Base-by-base conservation (phyloP, 257 asterid genomes). In the Agastache rugosa region DNA sequence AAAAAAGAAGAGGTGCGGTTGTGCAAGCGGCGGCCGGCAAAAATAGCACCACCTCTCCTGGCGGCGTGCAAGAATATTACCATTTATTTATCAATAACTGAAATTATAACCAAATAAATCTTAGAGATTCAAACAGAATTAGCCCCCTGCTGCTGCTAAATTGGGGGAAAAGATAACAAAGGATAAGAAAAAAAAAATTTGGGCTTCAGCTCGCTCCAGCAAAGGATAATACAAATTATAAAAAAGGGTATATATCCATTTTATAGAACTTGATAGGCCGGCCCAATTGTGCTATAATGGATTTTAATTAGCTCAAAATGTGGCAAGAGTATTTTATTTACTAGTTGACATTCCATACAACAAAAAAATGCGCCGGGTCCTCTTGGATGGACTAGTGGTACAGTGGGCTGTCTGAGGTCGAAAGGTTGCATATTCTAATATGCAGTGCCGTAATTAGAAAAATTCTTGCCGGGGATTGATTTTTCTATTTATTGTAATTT, bases 31-130 rank as follows among this genome's bases (percentile, higher is more conserved):
- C 75, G 80, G 62, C 31, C 29, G 29, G 20, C 34, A 53, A 58
- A 69, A 54, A 47, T 54, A 68, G 82, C 70, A 44, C 75, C 83
- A 41, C 77, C 63, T 71, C 75, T 74, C 29, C 14, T 55, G 4
- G 72, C 63, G 51, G 80, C 44, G 63, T 71, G 60, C 39, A 65
- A n/a, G 41, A 79, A 76, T 20, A 81, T 16, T 42, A 11, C 63
- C 78, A 79, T 77, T 73, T 72, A 76, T 63, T 15, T 71, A 3
- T 10, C 63, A 19, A 54, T 25, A 41, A 55, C 63, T 62, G 22
- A 29, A 53, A 58, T 37, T 34, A 4, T 42, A 42, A 44, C 50
- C 35, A 50, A 44, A 6, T 3, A 31, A 31, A 31, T 25, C 54
- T 27, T 2, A n/a, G 48, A 27, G 59, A n/a, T 2, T 9, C 20